Percentiles rank a stretch among this genome's conserved stretches.
phyloP scores from a whole-genome alignment of 495 filamentous ascomycete species.

The Penicillium dipodomyicola region DNA sequence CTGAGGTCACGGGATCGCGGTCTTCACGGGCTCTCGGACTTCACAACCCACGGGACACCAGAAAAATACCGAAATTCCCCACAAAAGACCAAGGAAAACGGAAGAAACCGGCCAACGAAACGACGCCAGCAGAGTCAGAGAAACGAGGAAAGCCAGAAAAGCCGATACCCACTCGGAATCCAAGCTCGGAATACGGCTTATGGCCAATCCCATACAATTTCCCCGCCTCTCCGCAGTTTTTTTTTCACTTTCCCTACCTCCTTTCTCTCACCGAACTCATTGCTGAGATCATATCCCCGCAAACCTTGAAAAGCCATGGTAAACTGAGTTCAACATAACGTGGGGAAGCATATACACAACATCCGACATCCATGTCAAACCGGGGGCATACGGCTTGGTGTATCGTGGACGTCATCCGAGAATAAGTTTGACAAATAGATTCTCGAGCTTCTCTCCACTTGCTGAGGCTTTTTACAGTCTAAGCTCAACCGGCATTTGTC shows the following conservation, averaged over 20 bases:
- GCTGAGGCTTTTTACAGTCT: neutral
- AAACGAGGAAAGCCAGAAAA: neutral
- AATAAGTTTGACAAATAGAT: conserved; percentile 10
- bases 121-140: neutral
- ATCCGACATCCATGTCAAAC: neutral
- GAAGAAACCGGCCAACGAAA: neutral
- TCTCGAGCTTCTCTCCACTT: neutral
- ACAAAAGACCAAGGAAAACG: neutral
- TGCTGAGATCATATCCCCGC: conserved; percentile 5
- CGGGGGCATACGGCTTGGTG: neutral
- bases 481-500: neutral
- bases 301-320: neutral
- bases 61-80: neutral
- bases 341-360: neutral
- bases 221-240: conserved; percentile 13
- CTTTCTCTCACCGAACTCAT: conserved; percentile 6
- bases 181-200: neutral
- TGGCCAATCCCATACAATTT: neutral
- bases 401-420: neutral
- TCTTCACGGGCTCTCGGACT: neutral
- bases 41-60: neutral
- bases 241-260: neutral
- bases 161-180: neutral
- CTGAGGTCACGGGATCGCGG: neutral
- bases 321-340: neutral